phyloP scores from a whole-genome alignment of 495 filamentous ascomycete genomes.

The Tuber magnatum region DNA sequence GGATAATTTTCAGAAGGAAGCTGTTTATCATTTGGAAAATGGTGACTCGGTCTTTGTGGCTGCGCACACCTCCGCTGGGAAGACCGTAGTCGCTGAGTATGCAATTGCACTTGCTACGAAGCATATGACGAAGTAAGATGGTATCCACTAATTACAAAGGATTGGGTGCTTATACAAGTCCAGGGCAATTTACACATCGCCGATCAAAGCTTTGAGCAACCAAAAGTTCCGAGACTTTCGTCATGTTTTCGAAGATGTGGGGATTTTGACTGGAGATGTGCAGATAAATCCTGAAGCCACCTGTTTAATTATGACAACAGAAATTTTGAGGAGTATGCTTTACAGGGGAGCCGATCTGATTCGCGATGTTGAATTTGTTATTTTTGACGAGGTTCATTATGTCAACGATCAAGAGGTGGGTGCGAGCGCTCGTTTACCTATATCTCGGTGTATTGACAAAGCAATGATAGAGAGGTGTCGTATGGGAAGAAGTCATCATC shows the following conservation, averaged over 20 bases:
- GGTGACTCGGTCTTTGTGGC: conserved; percentile 98
- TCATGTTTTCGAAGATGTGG: conserved; percentile 82
- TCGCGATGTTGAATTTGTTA: conserved; percentile 95
- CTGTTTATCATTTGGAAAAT: conserved; percentile 91
- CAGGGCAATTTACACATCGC: conserved; percentile 88
- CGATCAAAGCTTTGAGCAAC: conserved; percentile 96
- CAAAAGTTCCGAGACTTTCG: conserved; percentile 97
- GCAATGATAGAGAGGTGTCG: conserved; percentile 61
- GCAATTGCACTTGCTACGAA: conserved; percentile 90
- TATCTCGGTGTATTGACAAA: not conserved
- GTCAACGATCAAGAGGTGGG: conserved; percentile 81
- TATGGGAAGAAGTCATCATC: conserved; percentile 99
- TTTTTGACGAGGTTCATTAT: conserved; percentile 98
- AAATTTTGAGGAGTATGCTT: conserved; percentile 96
- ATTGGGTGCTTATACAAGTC: conserved; percentile 13
- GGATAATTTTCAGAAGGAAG: conserved; percentile 97
- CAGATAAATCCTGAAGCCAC: conserved; percentile 97
- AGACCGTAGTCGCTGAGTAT: conserved; percentile 97
- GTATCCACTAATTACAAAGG: not conserved
- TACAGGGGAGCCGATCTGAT: conserved; percentile 95
- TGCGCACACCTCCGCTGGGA: conserved; percentile 96
- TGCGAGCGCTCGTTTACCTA: not conserved
- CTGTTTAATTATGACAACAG: conserved; percentile 98
- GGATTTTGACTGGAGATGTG: conserved; percentile 93
- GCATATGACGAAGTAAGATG: conserved; percentile 81